phyloP scores from a whole-genome alignment of 2,329 filamentous ascomycete genomes.

The Microdochium paspali region DNA sequence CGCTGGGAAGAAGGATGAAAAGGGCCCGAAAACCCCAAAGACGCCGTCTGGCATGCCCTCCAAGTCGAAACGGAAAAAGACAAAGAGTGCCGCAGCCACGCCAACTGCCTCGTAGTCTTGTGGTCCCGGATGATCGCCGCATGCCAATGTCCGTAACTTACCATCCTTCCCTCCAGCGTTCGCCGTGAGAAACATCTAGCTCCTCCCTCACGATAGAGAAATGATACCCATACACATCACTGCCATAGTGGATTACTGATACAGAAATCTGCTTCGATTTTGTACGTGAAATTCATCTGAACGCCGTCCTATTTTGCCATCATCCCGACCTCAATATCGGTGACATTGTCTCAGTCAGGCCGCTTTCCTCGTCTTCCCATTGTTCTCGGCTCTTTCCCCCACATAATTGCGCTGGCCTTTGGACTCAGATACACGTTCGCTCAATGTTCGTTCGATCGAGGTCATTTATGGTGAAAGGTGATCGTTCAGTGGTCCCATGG shows the following conservation, averaged over 20 bases:
- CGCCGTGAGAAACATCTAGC: too few species aligned
- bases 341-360: conserved; percentile 3
- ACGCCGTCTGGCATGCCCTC: conserved; percentile 19
- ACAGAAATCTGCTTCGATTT: neutral
- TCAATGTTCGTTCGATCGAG: too few species aligned
- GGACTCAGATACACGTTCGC: too few species aligned
- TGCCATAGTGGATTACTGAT: too few species aligned
- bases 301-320: conserved; percentile 5
- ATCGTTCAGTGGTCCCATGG: conserved; percentile 92
- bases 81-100: conserved; percentile 9
- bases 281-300: neutral
- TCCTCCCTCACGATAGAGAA: too few species aligned
- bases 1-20: conserved; percentile 16
- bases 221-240: too few species aligned
- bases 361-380: neutral
- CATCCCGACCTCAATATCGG: conserved; percentile 4
- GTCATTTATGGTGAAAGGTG: too few species aligned
- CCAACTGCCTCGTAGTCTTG: neutral
- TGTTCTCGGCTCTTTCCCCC: too few species aligned
- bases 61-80: conserved; percentile 27
- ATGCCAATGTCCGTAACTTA: too few species aligned
- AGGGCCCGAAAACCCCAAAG: conserved; percentile 20
- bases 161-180: too few species aligned
- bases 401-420: too few species aligned
- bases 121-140: too few species aligned